phyloP scores from a whole-genome alignment of 2,329 filamentous ascomycete species.

The Nemania serpens region DNA sequence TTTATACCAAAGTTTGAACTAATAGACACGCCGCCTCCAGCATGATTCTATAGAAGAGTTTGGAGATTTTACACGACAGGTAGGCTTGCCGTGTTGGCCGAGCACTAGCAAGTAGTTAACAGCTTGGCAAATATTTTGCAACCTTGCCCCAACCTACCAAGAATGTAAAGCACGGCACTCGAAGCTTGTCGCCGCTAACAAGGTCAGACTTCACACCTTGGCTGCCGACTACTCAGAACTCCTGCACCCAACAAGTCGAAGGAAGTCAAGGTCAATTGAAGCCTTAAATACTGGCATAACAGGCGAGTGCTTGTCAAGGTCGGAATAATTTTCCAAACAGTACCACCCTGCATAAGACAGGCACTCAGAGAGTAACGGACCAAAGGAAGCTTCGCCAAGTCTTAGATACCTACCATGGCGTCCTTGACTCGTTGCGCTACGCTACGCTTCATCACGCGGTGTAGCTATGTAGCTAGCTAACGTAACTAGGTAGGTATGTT shows the following conservation, averaged over 20 bases:
- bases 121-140: constrained; percentile 33
- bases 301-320: too few relatives aligned
- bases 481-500: neutral
- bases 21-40: neutral
- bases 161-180: neutral
- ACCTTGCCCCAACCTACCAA: constrained; percentile 28
- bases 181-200: constrained; percentile 5
- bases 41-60: constrained; percentile 15
- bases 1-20: neutral
- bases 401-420: neutral
- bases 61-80: constrained; percentile 20
- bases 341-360: neutral
- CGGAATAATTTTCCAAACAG: neutral
- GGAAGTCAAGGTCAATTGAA: neutral
- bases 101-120: constrained; percentile 32
- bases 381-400: neutral
- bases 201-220: constrained; percentile 4
- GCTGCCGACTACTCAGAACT: neutral
- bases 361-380: neutral
- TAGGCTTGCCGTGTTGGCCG: constrained; percentile 33
- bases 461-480: neutral
- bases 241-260: neutral
- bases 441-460: neutral
- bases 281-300: neutral
- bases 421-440: neutral